phyloP scores from a whole-genome alignment of 1,284 basidiomycete genomes.

The Malassezia sp. region DNA sequence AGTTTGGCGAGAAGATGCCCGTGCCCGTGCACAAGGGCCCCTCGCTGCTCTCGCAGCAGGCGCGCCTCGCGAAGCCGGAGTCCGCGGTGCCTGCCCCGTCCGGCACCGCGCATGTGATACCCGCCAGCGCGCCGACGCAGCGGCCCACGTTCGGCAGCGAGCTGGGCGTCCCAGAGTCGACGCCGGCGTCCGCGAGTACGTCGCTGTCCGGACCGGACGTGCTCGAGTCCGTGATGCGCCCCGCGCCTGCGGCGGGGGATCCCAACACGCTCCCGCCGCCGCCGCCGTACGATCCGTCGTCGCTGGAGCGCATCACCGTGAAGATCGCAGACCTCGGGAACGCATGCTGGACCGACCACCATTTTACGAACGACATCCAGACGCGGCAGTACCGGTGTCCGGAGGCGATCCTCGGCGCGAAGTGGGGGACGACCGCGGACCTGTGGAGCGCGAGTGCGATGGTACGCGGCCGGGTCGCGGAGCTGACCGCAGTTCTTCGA shows the following conservation, averaged over 20 bases:
- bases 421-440: conserved; percentile 89
- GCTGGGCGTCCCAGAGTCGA: too few species aligned
- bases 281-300: conserved; percentile 53
- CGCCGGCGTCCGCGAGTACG: background rate
- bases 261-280: conserved; percentile 53
- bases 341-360: conserved; percentile 79
- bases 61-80: too few species aligned
- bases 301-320: conserved; percentile 78
- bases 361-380: conserved; percentile 92
- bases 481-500: too few species aligned
- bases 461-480: too few species aligned
- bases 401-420: conserved; percentile 87
- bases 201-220: conserved; percentile 5
- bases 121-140: too few species aligned
- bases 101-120: conserved; percentile 17
- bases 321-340: conserved; percentile 98
- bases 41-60: conserved; percentile 69
- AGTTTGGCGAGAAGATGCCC: conserved; percentile 54
- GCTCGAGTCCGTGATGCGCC: conserved; percentile 13
- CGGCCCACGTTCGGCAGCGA: too few species aligned
- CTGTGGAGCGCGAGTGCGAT: conserved; percentile 93
- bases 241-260: conserved; percentile 52
- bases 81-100: conserved; percentile 14
- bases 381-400: conserved; percentile 94
- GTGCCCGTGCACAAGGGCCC: conserved; percentile 54